A percentile compares a stretch with the other conserved stretches of the same genome.
Evolutionary conservation across 306 rosid genomes (phyloP).

Genomic region (Benincasa hispida): DNA sequence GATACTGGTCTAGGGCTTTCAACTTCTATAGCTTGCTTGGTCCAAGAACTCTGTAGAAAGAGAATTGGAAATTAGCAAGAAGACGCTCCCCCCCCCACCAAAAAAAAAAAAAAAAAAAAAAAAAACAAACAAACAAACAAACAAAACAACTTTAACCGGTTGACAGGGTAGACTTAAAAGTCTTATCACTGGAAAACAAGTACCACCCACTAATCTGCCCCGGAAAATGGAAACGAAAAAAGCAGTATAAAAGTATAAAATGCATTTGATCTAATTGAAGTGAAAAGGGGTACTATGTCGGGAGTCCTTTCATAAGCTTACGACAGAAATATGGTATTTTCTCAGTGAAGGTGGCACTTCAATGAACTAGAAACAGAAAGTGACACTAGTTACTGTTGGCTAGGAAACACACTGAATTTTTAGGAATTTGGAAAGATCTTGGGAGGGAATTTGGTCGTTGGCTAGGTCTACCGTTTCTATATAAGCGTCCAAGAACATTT

Average conservation of each 20-base stretch:
- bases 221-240: background rate
- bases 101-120: no score
- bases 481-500: background rate
- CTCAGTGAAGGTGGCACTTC: background rate
- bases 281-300: background rate
- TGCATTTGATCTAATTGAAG: background rate
- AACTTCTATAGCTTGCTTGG: conserved; percentile 67
- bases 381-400: background rate
- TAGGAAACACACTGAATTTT: background rate
- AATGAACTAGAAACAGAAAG: background rate
- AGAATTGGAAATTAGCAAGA: conserved; percentile 8
- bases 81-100: background rate
- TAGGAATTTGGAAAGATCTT: background rate
- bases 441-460: background rate
- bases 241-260: background rate
- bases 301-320: background rate
- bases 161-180: background rate
- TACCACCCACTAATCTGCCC: background rate
- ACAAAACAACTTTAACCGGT: no score
- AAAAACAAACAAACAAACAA: no score
- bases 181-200: background rate
- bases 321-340: background rate
- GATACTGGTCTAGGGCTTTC: conserved; percentile 57
- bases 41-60: conserved; percentile 80
- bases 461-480: background rate